A percentile compares a stretch with the other conserved stretches of the same genome.
Evolutionary conservation across 73 alveolate genomes (phyloP).

Genomic region (Blepharisma japonicum): DNA sequence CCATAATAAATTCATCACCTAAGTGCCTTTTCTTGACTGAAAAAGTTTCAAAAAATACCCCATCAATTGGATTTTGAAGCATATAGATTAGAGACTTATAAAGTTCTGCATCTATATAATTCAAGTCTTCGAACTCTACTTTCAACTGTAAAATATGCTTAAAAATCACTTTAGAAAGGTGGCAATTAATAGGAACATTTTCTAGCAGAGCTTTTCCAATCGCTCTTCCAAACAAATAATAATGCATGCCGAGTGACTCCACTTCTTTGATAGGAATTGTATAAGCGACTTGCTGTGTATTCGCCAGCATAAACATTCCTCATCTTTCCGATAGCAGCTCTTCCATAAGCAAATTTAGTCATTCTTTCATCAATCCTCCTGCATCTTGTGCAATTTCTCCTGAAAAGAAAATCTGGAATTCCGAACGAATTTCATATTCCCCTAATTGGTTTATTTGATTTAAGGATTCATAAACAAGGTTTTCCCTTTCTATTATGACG

Average conservation of each 20-base stretch:
- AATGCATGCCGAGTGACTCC: not conserved
- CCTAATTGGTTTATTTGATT: conserved; percentile 40
- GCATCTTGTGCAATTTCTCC: conserved; percentile 78
- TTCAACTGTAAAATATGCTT: conserved; percentile 54
- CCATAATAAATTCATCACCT: conserved; percentile 29
- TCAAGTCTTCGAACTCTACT: conserved; percentile 28
- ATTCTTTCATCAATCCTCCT: conserved; percentile 79
- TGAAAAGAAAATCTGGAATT: conserved; percentile 58
- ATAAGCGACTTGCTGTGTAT: conserved; percentile 57
- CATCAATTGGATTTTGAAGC: conserved; percentile 46
- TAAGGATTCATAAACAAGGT: conserved; percentile 61
- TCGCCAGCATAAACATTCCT: conserved; percentile 59
- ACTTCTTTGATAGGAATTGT: conserved; percentile 18
- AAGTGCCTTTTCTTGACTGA: conserved; percentile 9
- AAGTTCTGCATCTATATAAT: conserved; percentile 31
- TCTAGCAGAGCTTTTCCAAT: conserved; percentile 73
- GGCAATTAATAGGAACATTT: conserved; percentile 69
- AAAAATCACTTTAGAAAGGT: conserved; percentile 58
- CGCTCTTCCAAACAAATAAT: conserved; percentile 68
- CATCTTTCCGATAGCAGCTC: conserved; percentile 52
- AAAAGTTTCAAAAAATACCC: conserved; percentile 43
- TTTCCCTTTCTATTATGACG: conserved; percentile 64
- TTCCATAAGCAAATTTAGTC: conserved; percentile 60
- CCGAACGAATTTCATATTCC: conserved; percentile 53
- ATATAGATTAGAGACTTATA: conserved; percentile 29